Evolutionary conservation across 83 land plant genomes (phyloP), one percentile per base, ranked within the genome.

Genomic region (Thuja plicata): DNA sequence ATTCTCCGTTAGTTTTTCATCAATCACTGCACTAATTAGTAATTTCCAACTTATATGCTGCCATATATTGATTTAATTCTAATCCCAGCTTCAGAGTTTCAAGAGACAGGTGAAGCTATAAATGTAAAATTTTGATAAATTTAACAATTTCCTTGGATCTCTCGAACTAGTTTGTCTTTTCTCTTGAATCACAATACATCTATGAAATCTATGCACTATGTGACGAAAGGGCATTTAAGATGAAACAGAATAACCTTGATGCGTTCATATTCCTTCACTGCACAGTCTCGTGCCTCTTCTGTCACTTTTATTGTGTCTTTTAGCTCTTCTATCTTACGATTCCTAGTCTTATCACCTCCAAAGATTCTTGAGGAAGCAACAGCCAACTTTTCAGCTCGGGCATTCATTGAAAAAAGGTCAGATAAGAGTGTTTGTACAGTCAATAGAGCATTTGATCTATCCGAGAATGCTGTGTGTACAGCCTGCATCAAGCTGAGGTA

Each of bases 401-500:
- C 78, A 71, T 96, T 91, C 91, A 94, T 91, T 24, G 98, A 86
- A 66, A 95, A 90, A 12, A 96, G 60, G 12, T 97, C 97, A 48
- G 98, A 88, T 79, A 90, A 4, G 62, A 96, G 93, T 84, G 97
- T 96, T 88, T 97, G 99, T 66, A 96, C 95, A 45, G 97, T 95
- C 89, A 96, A 83, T 82, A 96, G 88, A 32, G 99, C 99, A 93
- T 92, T 97, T 8, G 97, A 91, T 19, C 97, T 97, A 70, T 97
- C 97, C 30, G 97, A 87, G 81, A 95, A 96, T 84, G 99, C 96
- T 79, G 88, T 77, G 45, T 94, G 93, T 41, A 95, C 94, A 41
- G 97, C 91, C 89, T 95, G 89, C 99, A 97, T 96, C 66, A 96
- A 50, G 12, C 98, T 95, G 80, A 96, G 92, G 91, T 97, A 95